phyloP scores from a whole-genome alignment of 2,329 filamentous ascomycete species.

The Neonectria coccinea region DNA sequence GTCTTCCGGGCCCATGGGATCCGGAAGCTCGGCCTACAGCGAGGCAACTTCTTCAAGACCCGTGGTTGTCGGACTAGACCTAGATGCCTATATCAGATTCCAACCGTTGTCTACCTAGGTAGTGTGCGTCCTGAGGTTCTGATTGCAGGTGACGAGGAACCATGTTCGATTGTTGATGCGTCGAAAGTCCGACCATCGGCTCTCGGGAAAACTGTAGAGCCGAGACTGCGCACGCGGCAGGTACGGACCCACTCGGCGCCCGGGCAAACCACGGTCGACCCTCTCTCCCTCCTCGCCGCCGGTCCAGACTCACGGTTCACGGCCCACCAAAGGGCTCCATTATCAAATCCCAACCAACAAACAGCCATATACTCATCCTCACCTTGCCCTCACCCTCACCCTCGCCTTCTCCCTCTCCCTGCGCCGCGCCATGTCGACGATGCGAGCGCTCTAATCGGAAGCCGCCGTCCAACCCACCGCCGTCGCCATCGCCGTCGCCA shows the following conservation, averaged over 20 bases:
- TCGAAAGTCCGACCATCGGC: conserved; percentile 19
- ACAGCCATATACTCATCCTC: conserved; percentile 21
- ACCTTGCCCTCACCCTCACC: conserved; percentile 8
- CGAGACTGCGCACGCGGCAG: conserved; percentile 32
- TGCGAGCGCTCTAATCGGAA: conserved; percentile 23
- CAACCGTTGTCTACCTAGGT: too few species aligned
- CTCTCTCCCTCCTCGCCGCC: not conserved
- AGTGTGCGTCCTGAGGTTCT: too few species aligned
- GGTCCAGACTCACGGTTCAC: not conserved
- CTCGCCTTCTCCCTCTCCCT: not conserved
- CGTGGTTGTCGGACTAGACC: too few species aligned
- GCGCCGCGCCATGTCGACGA: conserved; percentile 25
- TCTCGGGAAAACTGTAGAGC: conserved; percentile 42
- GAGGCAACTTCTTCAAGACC: too few species aligned
- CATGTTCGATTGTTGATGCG: too few species aligned
- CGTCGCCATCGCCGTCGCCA: not conserved
- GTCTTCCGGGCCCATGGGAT: too few species aligned
- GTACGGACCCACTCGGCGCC: conserved; percentile 10
- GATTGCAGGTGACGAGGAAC: too few species aligned
- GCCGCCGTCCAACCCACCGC: conserved; percentile 12
- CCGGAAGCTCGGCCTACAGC: too few species aligned
- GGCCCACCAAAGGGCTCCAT: conserved; percentile 25
- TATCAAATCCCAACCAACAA: conserved; percentile 32
- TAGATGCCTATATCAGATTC: too few species aligned
- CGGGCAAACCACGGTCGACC: conserved; percentile 5